A percentile compares a stretch with the other conserved stretches of the same genome.
Evolutionary conservation across 2,329 filamentous ascomycete species (phyloP).

Genomic region (Apiospora phragmitis): DNA sequence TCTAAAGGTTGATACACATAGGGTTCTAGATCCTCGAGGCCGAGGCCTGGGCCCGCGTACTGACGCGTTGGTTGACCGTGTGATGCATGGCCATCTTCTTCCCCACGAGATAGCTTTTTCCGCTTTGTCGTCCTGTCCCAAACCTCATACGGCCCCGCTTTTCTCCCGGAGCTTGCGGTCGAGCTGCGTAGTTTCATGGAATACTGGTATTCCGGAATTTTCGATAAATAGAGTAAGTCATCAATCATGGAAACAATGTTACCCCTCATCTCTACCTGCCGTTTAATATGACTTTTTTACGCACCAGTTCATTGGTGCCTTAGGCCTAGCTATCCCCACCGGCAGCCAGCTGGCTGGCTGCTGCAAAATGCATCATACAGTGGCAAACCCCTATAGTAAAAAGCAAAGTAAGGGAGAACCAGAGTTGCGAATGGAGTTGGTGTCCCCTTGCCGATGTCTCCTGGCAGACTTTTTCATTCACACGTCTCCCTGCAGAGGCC

Average conservation of each 20-base stretch:
- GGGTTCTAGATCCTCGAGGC: rapidly evolving
- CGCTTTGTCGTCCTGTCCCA: rapidly evolving
- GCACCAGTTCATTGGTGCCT: background rate
- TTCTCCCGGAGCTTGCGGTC: background rate
- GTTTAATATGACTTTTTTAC: no score
- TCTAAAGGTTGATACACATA: background rate
- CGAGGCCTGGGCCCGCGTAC: background rate
- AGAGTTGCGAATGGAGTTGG: no score
- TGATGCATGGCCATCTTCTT: background rate
- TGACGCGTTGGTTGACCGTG: background rate
- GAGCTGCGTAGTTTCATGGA: background rate
- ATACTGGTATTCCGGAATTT: background rate
- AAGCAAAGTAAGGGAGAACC: no score
- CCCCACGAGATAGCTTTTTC: background rate
- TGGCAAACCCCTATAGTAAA: no score
- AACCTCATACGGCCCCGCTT: background rate
- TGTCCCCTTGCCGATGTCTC: no score
- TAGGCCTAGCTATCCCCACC: background rate
- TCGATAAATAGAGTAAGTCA: no score
- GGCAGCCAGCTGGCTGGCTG: no score
- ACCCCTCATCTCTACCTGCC: no score
- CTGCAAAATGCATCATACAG: no score
- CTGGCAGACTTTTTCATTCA: no score
- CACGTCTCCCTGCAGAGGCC: no score
- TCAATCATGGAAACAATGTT: no score